A percentile compares a stretch with the other conserved stretches of the same genome.
phyloP scores from a whole-genome alignment of 176 grass and related monocot genomes.

The Alopecurus myosuroides region DNA sequence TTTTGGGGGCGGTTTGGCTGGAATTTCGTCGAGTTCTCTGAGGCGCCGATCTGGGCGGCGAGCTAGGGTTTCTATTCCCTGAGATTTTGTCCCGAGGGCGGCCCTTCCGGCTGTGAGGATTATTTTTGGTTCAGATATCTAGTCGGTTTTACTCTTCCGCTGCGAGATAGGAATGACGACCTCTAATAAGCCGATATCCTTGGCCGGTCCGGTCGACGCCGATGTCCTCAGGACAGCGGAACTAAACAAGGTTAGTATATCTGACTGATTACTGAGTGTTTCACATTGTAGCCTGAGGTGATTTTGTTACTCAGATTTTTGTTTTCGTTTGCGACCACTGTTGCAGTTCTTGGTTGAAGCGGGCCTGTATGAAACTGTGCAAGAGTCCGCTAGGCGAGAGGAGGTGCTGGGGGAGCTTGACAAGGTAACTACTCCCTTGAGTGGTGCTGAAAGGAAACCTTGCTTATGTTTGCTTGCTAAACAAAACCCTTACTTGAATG shows the following conservation, averaged over 20 bases:
- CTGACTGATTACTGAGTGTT: not conserved
- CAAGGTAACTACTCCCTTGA: slow-evolving; percentile 32
- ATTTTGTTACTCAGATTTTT: not conserved
- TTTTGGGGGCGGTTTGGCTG: not conserved
- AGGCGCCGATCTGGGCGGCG: not conserved
- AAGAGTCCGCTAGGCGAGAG: slow-evolving; percentile 59
- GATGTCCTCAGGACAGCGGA: slow-evolving; percentile 60
- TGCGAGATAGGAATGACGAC: slow-evolving; percentile 33
- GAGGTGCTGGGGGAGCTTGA: slow-evolving; percentile 76
- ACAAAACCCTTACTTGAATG: not conserved
- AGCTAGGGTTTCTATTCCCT: not conserved
- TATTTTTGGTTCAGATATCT: not conserved
- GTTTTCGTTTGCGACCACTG: not conserved
- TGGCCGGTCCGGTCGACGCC: slow-evolving; percentile 48
- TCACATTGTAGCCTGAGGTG: not conserved
- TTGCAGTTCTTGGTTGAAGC: slow-evolving; percentile 67
- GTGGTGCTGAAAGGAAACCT: not conserved
- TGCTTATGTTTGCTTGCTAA: not conserved
- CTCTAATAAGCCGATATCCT: slow-evolving; percentile 51
- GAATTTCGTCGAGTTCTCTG: not conserved
- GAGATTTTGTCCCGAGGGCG: not conserved
- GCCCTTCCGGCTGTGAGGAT: not conserved
- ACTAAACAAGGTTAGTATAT: slow-evolving; percentile 45
- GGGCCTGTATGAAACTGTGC: slow-evolving; percentile 52
- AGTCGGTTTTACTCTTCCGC: not conserved